Evolutionary conservation across 2,329 filamentous ascomycete species (phyloP).

Genomic region (Fusarium caatingaense): DNA sequence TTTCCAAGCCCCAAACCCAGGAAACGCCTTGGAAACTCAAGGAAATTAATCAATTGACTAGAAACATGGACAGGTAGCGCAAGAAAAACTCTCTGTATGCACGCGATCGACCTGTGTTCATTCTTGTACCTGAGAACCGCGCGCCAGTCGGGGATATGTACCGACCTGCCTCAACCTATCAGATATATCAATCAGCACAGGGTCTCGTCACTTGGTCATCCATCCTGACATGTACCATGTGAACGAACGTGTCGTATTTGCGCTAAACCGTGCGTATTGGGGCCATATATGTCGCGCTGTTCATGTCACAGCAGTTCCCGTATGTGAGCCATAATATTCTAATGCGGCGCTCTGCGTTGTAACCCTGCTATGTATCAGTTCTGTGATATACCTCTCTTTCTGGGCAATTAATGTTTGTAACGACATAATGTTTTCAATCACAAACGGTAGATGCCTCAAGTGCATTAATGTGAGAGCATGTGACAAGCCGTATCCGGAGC

Average conservation of each 20-base stretch:
- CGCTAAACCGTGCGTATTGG: neutral
- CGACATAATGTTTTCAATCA: neutral
- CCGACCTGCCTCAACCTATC: constrained; percentile 12
- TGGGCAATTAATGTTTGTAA: neutral
- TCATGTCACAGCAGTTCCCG: constrained; percentile 24
- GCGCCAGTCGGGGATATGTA: neutral
- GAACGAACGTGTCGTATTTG: neutral
- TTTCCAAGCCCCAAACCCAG: neutral
- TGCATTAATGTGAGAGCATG: constrained; percentile 34
- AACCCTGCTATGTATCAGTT: neutral
- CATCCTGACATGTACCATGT: neutral
- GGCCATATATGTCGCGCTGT: constrained; percentile 18
- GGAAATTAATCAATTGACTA: neutral
- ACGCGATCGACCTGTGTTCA: neutral
- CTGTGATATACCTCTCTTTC: neutral
- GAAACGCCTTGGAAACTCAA: neutral
- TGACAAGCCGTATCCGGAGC: constrained; percentile 8
- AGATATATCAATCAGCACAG: constrained; percentile 14
- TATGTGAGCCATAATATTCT: constrained; percentile 3
- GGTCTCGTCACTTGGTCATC: neutral
- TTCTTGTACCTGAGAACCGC: neutral
- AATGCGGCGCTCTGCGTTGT: constrained; percentile 11
- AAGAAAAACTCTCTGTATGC: neutral
- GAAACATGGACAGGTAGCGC: neutral
- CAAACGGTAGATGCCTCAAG: neutral